Evolutionary conservation across 169 alveolate genomes (phyloP).

Genomic region (Theileria annulata): DNA sequence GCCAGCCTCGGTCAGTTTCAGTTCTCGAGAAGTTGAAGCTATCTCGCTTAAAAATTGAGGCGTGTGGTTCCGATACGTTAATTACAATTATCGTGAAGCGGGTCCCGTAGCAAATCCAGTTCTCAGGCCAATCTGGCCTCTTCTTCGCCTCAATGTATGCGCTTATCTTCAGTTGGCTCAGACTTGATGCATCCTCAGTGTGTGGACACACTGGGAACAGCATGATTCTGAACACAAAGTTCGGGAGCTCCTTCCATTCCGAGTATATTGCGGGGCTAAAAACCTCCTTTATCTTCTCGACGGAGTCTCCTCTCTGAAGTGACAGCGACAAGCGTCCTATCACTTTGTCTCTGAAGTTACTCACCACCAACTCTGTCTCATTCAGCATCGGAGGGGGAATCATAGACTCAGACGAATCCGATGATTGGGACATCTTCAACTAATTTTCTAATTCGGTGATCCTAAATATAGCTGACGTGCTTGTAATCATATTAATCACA

Average conservation of each 20-base stretch:
- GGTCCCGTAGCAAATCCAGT: constrained; percentile 82
- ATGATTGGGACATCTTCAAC: constrained; percentile 15
- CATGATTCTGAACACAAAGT: constrained; percentile 62
- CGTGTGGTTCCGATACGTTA: constrained; percentile 72
- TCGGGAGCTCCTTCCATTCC: constrained; percentile 67
- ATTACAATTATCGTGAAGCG: constrained; percentile 78
- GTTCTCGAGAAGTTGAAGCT: constrained; percentile 73
- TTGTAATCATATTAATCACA: background rate
- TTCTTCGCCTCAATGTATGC: constrained; percentile 78
- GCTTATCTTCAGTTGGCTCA: constrained; percentile 37
- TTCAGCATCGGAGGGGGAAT: constrained; percentile 51
- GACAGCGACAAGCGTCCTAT: constrained; percentile 22
- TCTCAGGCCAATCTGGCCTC: constrained; percentile 82
- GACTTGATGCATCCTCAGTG: constrained; percentile 17
- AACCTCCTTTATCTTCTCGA: constrained; percentile 31
- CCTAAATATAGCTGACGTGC: background rate
- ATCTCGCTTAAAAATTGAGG: constrained; percentile 74
- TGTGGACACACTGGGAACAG: constrained; percentile 67
- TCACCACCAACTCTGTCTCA: constrained; percentile 55
- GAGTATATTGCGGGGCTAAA: constrained; percentile 35
- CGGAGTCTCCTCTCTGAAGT: constrained; percentile 35
- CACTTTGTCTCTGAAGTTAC: constrained; percentile 31
- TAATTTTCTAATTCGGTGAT: background rate
- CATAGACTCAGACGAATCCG: constrained; percentile 1
- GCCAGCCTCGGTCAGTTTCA: constrained; percentile 86